Conservation (phyloP, 148 eudicot genomes). For the Camellia sinensis region DNA sequence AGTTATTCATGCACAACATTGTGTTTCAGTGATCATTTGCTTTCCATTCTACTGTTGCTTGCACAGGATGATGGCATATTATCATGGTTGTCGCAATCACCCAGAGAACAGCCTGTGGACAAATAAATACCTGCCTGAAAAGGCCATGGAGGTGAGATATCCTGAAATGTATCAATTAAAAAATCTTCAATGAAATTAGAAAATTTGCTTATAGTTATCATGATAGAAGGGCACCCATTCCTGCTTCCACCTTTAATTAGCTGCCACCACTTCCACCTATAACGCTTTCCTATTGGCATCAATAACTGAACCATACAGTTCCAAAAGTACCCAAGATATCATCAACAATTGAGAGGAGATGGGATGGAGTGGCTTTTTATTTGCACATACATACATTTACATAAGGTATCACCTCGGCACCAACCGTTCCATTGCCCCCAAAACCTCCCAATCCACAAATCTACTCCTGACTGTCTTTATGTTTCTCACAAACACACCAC, state of each 20-base stretch:
- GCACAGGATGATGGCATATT: conserved; percentile 48
- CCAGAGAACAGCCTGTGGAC: conserved; percentile 89
- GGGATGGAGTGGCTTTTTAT: not conserved
- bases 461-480: not conserved
- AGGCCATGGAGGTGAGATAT: conserved; percentile 68
- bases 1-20: not conserved
- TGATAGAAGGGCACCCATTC: not conserved
- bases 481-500: not conserved
- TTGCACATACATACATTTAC: not conserved
- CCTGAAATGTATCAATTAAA: conserved; percentile 1
- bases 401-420: too few relatives aligned
- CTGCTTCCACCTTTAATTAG: not conserved
- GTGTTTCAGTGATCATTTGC: conserved; percentile 3
- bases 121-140: conserved; percentile 78
- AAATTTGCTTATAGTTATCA: not conserved
- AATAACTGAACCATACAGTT: not conserved
- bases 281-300: not conserved
- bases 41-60: conserved; percentile 3
- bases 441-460: not conserved
- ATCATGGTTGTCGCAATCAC: conserved; percentile 40
- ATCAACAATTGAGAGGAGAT: not conserved
- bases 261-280: not conserved
- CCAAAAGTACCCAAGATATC: not conserved
- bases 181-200: not conserved
- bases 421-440: too few relatives aligned